Evolutionary conservation across 176 grass and related monocot genomes (phyloP).

Genomic region (Paspalum vaginatum): DNA sequence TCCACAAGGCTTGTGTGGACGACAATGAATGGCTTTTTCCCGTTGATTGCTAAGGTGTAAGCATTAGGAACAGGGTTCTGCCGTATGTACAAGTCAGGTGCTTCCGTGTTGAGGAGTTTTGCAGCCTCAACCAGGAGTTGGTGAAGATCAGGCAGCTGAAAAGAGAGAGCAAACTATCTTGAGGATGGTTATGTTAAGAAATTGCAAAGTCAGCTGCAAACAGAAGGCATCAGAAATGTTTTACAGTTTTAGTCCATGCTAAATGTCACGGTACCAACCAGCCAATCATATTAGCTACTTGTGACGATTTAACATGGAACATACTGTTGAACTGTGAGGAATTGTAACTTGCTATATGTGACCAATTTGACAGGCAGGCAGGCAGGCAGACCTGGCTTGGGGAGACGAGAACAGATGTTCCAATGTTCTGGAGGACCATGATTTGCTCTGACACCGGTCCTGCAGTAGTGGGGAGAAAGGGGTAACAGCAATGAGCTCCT

Average conservation of each 20-base stretch:
- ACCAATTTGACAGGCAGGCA: background rate
- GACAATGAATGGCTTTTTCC: conserved; percentile 90
- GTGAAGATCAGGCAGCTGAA: conserved; percentile 77
- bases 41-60: conserved; percentile 88
- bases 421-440: conserved; percentile 98
- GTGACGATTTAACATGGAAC: background rate
- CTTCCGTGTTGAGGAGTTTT: conserved; percentile 71
- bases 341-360: background rate
- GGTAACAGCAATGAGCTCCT: background rate
- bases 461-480: conserved; percentile 31
- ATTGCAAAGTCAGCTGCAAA: background rate
- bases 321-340: background rate
- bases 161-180: background rate
- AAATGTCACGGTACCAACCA: background rate
- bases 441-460: conserved; percentile 79
- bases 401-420: conserved; percentile 86
- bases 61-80: conserved; percentile 91
- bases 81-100: conserved; percentile 86
- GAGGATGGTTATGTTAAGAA: too few species aligned
- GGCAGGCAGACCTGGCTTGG: conserved; percentile 71
- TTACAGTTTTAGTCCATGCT: background rate
- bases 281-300: background rate
- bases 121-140: conserved; percentile 67
- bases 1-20: conserved; percentile 93
- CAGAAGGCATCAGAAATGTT: background rate